Conservation (phyloP, 2,329 filamentous ascomycete species). For the Stachybotrys chartarum region DNA sequence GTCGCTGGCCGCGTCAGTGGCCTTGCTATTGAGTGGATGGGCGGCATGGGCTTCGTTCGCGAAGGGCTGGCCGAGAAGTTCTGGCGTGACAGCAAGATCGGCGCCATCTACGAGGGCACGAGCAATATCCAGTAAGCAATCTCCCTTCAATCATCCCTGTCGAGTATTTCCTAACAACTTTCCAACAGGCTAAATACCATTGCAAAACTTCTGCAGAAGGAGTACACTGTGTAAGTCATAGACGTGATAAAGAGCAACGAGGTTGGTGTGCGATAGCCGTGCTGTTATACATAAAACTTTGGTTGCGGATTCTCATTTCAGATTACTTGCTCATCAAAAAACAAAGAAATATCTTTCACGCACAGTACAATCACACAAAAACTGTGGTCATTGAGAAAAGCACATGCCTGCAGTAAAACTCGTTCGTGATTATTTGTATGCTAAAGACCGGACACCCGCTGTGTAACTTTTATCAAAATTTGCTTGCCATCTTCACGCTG, state of each 20-base stretch:
- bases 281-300: too few species aligned
- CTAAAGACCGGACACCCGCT: background rate
- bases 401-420: too few species aligned
- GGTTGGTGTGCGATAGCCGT: too few species aligned
- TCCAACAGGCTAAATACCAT: constrained; percentile 51
- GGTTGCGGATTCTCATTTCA: too few species aligned
- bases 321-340: too few species aligned
- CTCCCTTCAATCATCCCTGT: background rate
- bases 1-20: constrained; percentile 82
- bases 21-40: constrained; percentile 96
- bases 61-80: constrained; percentile 98
- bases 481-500: background rate
- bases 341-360: too few species aligned
- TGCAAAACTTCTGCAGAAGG: constrained; percentile 55
- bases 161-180: constrained; percentile 7
- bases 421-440: background rate
- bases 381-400: too few species aligned
- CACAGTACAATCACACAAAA: too few species aligned
- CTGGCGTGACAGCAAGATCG: constrained; percentile 97
- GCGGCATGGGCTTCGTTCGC: constrained; percentile 96
- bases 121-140: constrained; percentile 61
- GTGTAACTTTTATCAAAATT: background rate
- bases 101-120: constrained; percentile 92
- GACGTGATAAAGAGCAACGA: background rate
- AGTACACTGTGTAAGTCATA: constrained; percentile 41